Evolutionary conservation across 495 filamentous ascomycete genomes (phyloP), one percentile per base, ranked within the genome.

Genomic region (Eremomyces bilateralis): DNA sequence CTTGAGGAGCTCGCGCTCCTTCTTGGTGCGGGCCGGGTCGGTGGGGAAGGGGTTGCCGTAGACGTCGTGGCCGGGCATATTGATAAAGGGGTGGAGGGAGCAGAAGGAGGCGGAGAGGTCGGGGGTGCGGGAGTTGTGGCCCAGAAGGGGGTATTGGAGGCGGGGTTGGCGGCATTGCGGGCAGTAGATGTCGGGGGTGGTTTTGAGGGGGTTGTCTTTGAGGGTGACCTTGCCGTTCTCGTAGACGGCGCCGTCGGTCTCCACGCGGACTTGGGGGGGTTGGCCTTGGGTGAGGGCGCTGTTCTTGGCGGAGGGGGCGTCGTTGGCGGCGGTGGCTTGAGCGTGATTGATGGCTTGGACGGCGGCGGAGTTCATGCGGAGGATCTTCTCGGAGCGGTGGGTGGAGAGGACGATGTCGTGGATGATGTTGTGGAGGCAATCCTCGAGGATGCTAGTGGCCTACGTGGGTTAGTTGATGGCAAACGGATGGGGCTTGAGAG

Each of bases 1-100:
- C 35, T 48, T 48, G 4, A 47, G 35, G 16, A 50, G 42, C 42
- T 58, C 51, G 1, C 47, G 38, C 40, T 58, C 52, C 46, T 69
- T 69, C 47, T 68, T 67, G 12, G 57, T 61, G 37, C 67, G 66
- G n/a, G 59, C 48, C 48, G 64, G 65, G 48, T 58, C 59, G n/a
- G 57, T 60, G 0, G 64, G 62, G 48, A 72, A 88, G 6, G 71
- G 72, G 47, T 82, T 81, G 33, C 78, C 80, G 49, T 88, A 80
- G 28, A 85, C 76, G 48, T 90, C 80, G 53, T 72, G 73, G 34
- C 76, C 76, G 1, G 72, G 67, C 46, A 71, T 67, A 35, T 67
- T 66, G 45, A 78, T 71, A 53, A 73, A 72, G 8, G 80, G 79
- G 33, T 71, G 71, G 38, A 68, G 73, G 45, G 71, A 71, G 61